Percentiles rank a stretch among this genome's conserved stretches.
phyloP scores from a whole-genome alignment of 73 alveolate genomes.

The Paramecium sexaurelia region DNA sequence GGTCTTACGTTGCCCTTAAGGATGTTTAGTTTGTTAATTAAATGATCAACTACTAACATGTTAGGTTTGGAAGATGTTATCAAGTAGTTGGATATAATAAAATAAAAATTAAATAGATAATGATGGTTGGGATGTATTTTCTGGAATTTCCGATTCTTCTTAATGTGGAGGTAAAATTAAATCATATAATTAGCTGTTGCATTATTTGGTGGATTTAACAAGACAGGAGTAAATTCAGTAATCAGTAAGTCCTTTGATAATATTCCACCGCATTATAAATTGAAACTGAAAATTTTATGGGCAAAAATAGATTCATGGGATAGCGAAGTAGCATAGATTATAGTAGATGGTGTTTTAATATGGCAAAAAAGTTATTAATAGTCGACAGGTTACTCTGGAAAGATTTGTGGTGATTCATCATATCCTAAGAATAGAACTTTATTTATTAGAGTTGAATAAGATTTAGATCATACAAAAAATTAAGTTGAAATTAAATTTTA shows the following conservation, averaged over 20 bases:
- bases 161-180: neutral
- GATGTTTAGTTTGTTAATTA: neutral
- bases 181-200: neutral
- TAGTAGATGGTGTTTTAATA: neutral
- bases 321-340: neutral
- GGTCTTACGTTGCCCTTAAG: neutral
- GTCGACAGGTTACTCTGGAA: neutral
- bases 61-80: neutral
- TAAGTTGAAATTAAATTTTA: neutral
- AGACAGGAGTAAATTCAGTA: neutral
- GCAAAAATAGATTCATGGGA: slow-evolving; percentile 12
- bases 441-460: neutral
- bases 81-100: neutral
- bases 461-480: neutral
- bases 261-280: neutral
- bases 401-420: neutral
- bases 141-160: neutral
- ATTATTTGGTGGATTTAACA: neutral
- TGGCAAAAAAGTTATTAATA: neutral
- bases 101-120: neutral
- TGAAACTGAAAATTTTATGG: neutral
- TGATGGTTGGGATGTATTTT: neutral
- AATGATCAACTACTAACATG: neutral
- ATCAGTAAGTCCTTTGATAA: neutral
- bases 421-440: neutral